phyloP scores from a whole-genome alignment of 345 rosid species.

The Populus alba region DNA sequence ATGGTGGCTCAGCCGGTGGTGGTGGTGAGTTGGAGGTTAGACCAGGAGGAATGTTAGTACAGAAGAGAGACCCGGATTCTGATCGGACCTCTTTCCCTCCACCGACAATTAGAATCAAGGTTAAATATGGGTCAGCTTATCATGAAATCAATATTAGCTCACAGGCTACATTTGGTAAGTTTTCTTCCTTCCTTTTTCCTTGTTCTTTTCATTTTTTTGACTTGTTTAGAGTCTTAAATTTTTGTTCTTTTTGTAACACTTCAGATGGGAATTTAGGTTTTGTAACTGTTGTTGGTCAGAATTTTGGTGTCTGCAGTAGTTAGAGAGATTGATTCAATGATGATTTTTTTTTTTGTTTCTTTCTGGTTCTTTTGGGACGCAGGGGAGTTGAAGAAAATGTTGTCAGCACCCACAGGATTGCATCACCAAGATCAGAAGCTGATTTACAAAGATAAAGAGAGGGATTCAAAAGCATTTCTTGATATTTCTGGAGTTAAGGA shows the following conservation, averaged over 20 bases:
- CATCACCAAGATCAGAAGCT: conserved; percentile 95
- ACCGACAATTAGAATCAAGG: conserved; percentile 83
- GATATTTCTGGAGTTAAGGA: conserved; percentile 90
- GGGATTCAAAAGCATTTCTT: conserved; percentile 84
- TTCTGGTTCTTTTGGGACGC: conserved; percentile 14
- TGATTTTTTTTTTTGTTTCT: neutral
- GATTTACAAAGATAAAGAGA: conserved; percentile 84
- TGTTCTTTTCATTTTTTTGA: neutral
- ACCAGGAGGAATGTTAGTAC: conserved; percentile 99
- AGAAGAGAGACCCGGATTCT: conserved; percentile 75
- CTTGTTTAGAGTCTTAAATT: too few relatives aligned
- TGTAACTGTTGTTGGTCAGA: neutral
- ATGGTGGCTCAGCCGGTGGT: conserved; percentile 40
- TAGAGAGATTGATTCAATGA: neutral
- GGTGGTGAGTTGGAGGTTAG: conserved; percentile 86
- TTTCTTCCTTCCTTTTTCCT: neutral
- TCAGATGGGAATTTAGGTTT: neutral
- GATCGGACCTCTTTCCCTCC: conserved; percentile 63
- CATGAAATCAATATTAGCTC: conserved; percentile 79
- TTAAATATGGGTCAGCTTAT: conserved; percentile 79
- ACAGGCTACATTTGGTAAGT: conserved; percentile 85
- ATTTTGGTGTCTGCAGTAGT: neutral
- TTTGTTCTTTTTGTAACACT: neutral
- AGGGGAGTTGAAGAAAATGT: conserved; percentile 98
- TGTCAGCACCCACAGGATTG: conserved; percentile 80